These are phyloP conservation scores for Blastocystis sp. DNA, from an alignment of 352 stramenopile species.

Conservation along the genomic window DNA sequence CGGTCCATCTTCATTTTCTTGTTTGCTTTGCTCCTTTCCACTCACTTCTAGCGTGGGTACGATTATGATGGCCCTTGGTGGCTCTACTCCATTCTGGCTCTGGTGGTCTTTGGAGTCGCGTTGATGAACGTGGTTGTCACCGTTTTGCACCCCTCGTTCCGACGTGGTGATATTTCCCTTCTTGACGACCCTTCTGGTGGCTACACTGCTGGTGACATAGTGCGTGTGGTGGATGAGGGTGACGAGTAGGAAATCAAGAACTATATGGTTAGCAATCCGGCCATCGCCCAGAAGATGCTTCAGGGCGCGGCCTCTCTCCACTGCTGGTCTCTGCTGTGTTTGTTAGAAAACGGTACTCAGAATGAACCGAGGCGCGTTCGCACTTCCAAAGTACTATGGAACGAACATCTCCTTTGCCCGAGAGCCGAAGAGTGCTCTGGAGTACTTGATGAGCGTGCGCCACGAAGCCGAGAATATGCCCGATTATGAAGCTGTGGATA, in stretches of 20 bases:
- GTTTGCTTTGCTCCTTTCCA: background rate
- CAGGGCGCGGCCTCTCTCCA: conserved; percentile 38
- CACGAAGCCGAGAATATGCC: conserved; percentile 33
- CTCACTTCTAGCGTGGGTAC: conserved; percentile 13
- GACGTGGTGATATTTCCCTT: background rate
- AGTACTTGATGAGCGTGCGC: conserved; percentile 53
- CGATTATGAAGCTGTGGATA: background rate
- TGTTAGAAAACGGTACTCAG: conserved; percentile 28
- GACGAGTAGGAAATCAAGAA: conserved; percentile 58
- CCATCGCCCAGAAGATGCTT: conserved; percentile 55
- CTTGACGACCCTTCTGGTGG: conserved; percentile 34
- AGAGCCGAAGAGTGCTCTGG: conserved; percentile 31
- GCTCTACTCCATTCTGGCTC: background rate
- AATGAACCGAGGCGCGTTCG: conserved; percentile 23
- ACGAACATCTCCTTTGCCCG: conserved; percentile 51
- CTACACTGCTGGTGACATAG: conserved; percentile 47
- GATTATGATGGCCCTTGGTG: conserved; percentile 15
- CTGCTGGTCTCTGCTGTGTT: background rate
- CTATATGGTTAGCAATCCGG: conserved; percentile 52
- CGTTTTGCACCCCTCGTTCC: conserved; percentile 38
- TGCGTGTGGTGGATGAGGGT: background rate
- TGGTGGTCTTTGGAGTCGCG: conserved; percentile 10
- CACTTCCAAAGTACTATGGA: conserved; percentile 55
- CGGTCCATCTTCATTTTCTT: conserved; percentile 53
- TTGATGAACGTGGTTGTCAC: conserved; percentile 41